A percentile compares a stretch with the other conserved stretches of the same genome.
Conservation (phyloP, 371 early-diverging fungal genomes). For the Mortierella sp. region DNA sequence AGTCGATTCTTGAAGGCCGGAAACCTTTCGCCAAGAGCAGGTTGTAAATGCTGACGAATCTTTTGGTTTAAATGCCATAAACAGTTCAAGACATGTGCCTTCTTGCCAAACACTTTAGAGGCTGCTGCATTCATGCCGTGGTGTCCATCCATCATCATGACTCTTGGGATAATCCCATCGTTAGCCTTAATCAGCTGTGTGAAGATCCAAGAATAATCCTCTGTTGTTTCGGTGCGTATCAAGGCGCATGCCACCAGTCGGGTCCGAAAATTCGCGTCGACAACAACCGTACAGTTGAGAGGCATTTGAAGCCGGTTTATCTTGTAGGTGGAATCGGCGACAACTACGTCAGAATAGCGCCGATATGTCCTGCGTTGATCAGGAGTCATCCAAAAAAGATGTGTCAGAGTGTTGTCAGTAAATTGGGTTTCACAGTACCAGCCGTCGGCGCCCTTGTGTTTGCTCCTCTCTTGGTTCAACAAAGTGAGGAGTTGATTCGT, state of each 20-base stretch:
- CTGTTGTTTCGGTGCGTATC: conserved; percentile 2
- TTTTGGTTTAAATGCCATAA: too few species aligned
- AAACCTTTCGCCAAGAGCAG: too few species aligned
- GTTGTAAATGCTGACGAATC: too few species aligned
- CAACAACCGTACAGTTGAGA: not conserved
- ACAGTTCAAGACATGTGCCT: too few species aligned
- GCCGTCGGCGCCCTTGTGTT: too few species aligned
- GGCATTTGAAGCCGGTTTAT: conserved; percentile 9
- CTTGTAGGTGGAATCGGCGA: conserved; percentile 4
- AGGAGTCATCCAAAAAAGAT: conserved; percentile 12
- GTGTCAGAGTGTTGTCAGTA: too few species aligned
- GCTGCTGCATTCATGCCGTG: not conserved
- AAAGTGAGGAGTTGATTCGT: too few species aligned
- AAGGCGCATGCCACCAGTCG: conserved; percentile 11
- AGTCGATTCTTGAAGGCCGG: too few species aligned
- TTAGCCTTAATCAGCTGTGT: not conserved
- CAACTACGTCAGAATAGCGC: conserved; percentile 2
- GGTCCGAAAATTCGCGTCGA: conserved; percentile 6
- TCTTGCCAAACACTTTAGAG: not conserved
- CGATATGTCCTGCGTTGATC: not conserved
- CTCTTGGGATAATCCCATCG: not conserved
- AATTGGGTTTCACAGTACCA: too few species aligned
- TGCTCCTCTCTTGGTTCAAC: too few species aligned
- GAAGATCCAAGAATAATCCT: conserved; percentile 11
- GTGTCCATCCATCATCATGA: conserved; percentile 6